Base-by-base conservation (phyloP, 306 rosid species). In the Ceratonia siliqua region DNA sequence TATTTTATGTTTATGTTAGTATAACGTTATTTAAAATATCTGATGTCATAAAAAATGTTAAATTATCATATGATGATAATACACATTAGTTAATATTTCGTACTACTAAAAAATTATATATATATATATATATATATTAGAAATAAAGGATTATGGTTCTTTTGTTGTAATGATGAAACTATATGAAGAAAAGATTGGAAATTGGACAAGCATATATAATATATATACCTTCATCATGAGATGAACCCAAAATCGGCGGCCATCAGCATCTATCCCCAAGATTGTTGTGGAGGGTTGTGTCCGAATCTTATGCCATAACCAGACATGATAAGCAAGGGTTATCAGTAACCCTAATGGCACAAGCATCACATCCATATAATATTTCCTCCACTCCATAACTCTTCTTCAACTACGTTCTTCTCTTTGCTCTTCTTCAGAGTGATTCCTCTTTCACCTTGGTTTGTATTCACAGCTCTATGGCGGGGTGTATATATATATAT, bases 291-390 rank as follows among this genome's bases (percentile, higher is more conserved):
- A 75, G 1, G 97, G 89, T 0, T 86, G 86, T 38, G 87, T 82
- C 14, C 79, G 63, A 67, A 79, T 85, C 77, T 73, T 89, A 28
- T 83, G 87, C 90, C 92, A 92, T 21, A 92, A 75, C 90, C 91
- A 89, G 0, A 82, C 53, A 80, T 92, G 92, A 79, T 92, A 92
- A 33, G 69, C 71, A 71, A 79, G 4, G 13, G 39, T 72, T 1
- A 88, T 82, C 5, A 86, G 41, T 30, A 88, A 82, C 68, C 86
- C 93, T 1, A 84, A 66, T 3, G 97, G 97, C 6, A 92, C 90
- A 7, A 89, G 76, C 18, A 88, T 57, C 67, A 82, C 68, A 72
- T 90, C 96, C 76, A 90, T 17, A 58, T 87, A 86, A 70, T 45
- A 80, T 24, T 72, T 80, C 6, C 80, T 82, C 93, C 96, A 89